Evolutionary conservation across 768 basidiomycete genomes (phyloP), one percentile per base, ranked within the genome.

Genomic region (Rhizopogon vulgaris): DNA sequence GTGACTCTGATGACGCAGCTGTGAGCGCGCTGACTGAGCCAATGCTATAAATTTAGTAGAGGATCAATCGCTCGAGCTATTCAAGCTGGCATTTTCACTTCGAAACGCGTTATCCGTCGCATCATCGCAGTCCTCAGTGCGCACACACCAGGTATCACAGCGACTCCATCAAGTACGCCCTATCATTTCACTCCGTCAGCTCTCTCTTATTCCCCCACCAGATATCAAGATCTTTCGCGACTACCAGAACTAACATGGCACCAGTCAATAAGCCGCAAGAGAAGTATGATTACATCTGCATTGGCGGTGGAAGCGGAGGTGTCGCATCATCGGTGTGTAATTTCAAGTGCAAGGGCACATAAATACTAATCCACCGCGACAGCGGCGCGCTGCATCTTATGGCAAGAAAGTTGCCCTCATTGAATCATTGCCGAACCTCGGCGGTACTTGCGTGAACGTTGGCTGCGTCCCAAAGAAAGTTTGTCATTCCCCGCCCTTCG

Each of bases 381-480:
- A 96, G 93, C 81, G 96, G 54, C 84, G 96, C 51, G 96, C 95
- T 12, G 90, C 90, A 15, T 76, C 78, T 15, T 94, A 97, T 68
- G 94, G 94, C 38, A 90, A 88, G 68, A 95, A 94, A 69, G 91
- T 92, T 48, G 95, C 94, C 11, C 71, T 97, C 25, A 80, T 97
- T 14, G 96, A 99, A 65, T 76, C 72, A 41, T 79, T 82, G 4
- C 78, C 82, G 9, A 64, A 78, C 38, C 78, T 94, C 3, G 96
- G 96, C 32, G 96, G 95, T 48, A 97, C 95, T 36, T 99, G 96
- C 65, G 96, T 99, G 54, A 97, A 97, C 68, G 95, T 99, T 54
- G 95, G 93, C 61, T 97, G 95, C 72, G 93, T 99, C 5, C 96
- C 96, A 14, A 99, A 99, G 74, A 99, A 96, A 77, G 92, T 83